phyloP scores from a whole-genome alignment of 306 rosid species.

The Corylus americana region DNA sequence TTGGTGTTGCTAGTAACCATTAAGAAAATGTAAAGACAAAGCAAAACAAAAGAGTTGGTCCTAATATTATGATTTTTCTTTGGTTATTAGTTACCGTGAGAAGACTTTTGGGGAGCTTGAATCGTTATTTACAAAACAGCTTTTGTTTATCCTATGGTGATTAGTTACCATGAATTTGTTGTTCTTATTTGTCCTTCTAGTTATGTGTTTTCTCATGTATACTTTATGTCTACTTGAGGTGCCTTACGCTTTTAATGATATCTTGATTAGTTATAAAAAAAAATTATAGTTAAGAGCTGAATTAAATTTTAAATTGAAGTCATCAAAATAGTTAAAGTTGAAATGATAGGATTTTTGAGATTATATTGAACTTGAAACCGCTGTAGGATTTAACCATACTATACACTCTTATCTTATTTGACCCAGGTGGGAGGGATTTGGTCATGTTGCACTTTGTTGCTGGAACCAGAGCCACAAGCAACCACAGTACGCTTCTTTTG shows the following conservation, averaged over 20 bases:
- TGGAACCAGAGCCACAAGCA: slow-evolving; percentile 54
- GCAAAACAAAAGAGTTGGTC: neutral
- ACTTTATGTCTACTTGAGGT: no score
- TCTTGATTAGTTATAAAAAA: no score
- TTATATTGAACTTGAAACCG: neutral
- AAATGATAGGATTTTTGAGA: neutral
- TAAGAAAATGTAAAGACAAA: neutral
- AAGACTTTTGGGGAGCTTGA: no score
- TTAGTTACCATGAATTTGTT: no score
- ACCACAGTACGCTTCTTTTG: slow-evolving; percentile 24
- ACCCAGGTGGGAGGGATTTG: slow-evolving; percentile 87
- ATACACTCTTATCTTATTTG: slow-evolving; percentile 20
- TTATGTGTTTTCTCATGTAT: no score
- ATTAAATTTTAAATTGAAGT: neutral
- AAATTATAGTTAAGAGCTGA: neutral
- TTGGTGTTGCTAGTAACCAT: neutral
- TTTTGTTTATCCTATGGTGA: no score
- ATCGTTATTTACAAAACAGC: no score
- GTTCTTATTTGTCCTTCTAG: no score
- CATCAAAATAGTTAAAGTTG: neutral
- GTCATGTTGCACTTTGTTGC: slow-evolving; percentile 60
- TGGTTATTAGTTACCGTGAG: no score
- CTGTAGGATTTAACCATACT: neutral
- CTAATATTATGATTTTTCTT: neutral
- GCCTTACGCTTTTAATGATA: no score